Conservation (phyloP, 805 yeast genomes). For the Hanseniaspora osmophila region DNA sequence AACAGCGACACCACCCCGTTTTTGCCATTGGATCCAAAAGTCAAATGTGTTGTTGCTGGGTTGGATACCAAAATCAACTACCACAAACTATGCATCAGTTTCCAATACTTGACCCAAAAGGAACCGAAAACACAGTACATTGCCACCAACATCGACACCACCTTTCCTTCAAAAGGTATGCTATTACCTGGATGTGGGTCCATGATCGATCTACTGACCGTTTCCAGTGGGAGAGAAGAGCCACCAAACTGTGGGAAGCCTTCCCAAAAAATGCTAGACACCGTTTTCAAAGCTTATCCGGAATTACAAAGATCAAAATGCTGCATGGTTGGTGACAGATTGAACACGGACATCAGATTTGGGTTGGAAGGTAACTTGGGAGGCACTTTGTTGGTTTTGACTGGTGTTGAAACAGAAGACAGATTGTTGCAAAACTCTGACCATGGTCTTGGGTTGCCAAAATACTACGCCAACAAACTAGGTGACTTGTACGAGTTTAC, state of each 20-base stretch:
- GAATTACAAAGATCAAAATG: constrained; percentile 44
- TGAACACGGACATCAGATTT: constrained; percentile 89
- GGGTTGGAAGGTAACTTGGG: constrained; percentile 73
- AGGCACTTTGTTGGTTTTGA: constrained; percentile 73
- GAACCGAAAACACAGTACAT: constrained; percentile 41
- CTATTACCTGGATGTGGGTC: constrained; percentile 94
- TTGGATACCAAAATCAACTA: constrained; percentile 67
- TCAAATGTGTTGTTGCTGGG: constrained; percentile 86
- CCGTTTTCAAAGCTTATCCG: constrained; percentile 56
- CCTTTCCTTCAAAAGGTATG: constrained; percentile 79
- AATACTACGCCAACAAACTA: constrained; percentile 51
- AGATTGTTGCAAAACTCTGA: constrained; percentile 30
- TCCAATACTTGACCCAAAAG: constrained; percentile 58
- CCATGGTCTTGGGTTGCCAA: constrained; percentile 34
- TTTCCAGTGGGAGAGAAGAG: constrained; percentile 52
- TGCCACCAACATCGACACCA: constrained; percentile 91
- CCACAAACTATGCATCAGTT: constrained; percentile 63
- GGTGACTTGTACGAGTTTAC: constrained; percentile 57
- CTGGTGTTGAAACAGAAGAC: constrained; percentile 78
- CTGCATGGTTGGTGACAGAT: constrained; percentile 88
- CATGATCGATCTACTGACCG: constrained; percentile 61
- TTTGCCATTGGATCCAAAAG: constrained; percentile 48
- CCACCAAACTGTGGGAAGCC: constrained; percentile 95
- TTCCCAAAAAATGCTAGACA: constrained; percentile 74
- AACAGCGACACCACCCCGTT: constrained; percentile 42